These are phyloP conservation scores for Torrubiella hemipterigena DNA, from an alignment of 2,329 filamentous ascomycete species.

Conservation along the genomic window DNA sequence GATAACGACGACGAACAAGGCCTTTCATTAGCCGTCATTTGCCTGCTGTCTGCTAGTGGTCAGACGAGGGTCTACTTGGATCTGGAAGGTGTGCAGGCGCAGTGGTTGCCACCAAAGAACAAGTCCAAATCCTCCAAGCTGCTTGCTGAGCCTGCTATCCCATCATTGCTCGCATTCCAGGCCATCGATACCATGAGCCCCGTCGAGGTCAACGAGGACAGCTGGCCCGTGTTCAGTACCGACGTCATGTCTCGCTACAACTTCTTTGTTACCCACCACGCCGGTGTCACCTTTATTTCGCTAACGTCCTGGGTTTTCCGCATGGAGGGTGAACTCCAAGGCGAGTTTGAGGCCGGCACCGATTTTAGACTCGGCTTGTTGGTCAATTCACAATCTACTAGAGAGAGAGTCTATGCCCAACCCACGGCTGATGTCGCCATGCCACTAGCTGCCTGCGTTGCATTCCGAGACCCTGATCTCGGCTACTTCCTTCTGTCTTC, in stretches of 20 bases:
- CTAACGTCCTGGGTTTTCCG: constrained; percentile 52
- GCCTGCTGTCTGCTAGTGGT: constrained; percentile 48
- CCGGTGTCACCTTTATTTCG: constrained; percentile 47
- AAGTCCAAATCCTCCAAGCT: constrained; percentile 33
- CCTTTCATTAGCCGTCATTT: constrained; percentile 46
- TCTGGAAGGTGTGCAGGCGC: constrained; percentile 49
- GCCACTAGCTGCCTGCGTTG: constrained; percentile 40
- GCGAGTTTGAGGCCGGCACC: constrained; percentile 42
- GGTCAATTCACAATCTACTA: constrained; percentile 44
- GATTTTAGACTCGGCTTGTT: constrained; percentile 51
- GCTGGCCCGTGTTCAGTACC: constrained; percentile 51
- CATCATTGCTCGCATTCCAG: constrained; percentile 47
- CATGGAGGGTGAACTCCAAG: constrained; percentile 47
- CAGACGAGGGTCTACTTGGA: constrained; percentile 51
- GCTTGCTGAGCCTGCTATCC: constrained; percentile 24
- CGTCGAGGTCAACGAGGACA: constrained; percentile 40
- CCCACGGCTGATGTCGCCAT: constrained; percentile 30
- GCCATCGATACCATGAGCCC: constrained; percentile 47
- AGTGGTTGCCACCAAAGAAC: constrained; percentile 49
- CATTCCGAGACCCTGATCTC: constrained; percentile 48
- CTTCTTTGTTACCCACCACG: constrained; percentile 50
- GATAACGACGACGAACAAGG: constrained; percentile 47
- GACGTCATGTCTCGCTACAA: constrained; percentile 51
- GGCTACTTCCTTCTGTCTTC: constrained; percentile 52
- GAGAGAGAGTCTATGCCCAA: constrained; percentile 46